phyloP scores from a whole-genome alignment of 208 protist species.

The Lotmaria passim region DNA sequence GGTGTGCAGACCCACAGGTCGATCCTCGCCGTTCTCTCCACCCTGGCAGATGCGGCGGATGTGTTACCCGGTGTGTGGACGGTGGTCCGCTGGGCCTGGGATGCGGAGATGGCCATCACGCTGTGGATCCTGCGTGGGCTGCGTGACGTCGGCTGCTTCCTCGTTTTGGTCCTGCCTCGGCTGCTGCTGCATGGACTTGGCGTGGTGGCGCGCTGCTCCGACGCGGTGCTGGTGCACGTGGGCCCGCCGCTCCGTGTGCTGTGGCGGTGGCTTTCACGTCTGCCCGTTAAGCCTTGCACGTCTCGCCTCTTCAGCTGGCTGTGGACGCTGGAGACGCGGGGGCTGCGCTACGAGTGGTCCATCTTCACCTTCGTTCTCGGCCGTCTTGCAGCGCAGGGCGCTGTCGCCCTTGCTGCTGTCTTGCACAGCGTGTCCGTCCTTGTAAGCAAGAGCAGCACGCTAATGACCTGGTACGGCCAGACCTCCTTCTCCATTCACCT shows the following conservation, averaged over 20 bases:
- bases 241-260: not conserved
- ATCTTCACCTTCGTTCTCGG: slow-evolving; percentile 15
- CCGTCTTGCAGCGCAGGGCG: not conserved
- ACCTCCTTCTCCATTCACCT: slow-evolving; percentile 77
- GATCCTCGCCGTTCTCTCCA: slow-evolving; percentile 26
- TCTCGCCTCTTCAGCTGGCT: slow-evolving; percentile 4
- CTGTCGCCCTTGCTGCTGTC: not conserved
- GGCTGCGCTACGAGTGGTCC: slow-evolving; percentile 42
- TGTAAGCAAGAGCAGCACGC: not conserved
- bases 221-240: not conserved
- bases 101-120: slow-evolving; percentile 53
- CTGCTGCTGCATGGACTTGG: not conserved
- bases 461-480: slow-evolving; percentile 44
- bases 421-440: not conserved
- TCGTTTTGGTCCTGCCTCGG: slow-evolving; percentile 6
- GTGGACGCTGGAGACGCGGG: slow-evolving; percentile 27
- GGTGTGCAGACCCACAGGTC: slow-evolving; percentile 37
- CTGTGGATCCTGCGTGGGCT: slow-evolving; percentile 20
- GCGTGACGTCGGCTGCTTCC: not conserved
- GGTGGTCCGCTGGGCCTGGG: slow-evolving; percentile 48
- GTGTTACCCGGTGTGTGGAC: slow-evolving; percentile 69
- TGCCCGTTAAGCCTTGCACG: slow-evolving; percentile 11
- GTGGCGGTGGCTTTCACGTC: not conserved
- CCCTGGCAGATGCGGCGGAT: slow-evolving; percentile 52
- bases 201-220: not conserved